These are phyloP conservation scores for Xerocomellus amylosporus DNA, from an alignment of 768 basidiomycete species.

Conservation along the genomic window DNA sequence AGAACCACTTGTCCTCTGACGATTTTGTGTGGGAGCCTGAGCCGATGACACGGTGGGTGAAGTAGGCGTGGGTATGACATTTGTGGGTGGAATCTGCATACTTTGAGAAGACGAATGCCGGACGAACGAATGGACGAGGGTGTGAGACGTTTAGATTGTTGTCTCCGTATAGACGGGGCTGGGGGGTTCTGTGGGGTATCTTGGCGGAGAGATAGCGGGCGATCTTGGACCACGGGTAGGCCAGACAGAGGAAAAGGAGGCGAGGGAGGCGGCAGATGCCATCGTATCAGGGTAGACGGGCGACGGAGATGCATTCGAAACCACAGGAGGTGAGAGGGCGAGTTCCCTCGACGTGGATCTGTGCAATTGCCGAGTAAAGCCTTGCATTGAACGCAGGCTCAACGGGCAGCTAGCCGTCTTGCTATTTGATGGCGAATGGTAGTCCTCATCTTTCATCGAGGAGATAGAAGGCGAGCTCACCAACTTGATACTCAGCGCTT, in stretches of 20 bases:
- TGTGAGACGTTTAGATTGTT: slow-evolving; percentile 73
- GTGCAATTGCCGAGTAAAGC: too few species aligned
- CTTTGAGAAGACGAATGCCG: slow-evolving; percentile 88
- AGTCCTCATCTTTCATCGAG: slow-evolving; percentile 47
- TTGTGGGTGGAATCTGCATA: slow-evolving; percentile 61
- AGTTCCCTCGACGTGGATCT: slow-evolving; percentile 71
- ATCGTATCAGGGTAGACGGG: slow-evolving; percentile 72
- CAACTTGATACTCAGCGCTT: slow-evolving; percentile 72
- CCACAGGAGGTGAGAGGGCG: slow-evolving; percentile 41
- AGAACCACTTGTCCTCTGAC: slow-evolving; percentile 44
- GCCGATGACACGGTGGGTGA: slow-evolving; percentile 55
- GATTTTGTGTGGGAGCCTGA: slow-evolving; percentile 40
- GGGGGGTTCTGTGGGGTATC: slow-evolving; percentile 63
- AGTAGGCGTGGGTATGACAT: slow-evolving; percentile 38
- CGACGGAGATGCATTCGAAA: slow-evolving; percentile 56
- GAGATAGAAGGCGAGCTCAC: slow-evolving; percentile 62
- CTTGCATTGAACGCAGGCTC: slow-evolving; percentile 65
- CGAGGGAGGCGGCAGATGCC: slow-evolving; percentile 70
- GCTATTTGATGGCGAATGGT: slow-evolving; percentile 26
- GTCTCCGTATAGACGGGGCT: slow-evolving; percentile 64
- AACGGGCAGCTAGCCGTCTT: slow-evolving; percentile 56
- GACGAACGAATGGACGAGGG: slow-evolving; percentile 93
- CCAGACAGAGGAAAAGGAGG: slow-evolving; percentile 70
- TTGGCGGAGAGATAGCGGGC: slow-evolving; percentile 43
- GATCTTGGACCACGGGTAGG: slow-evolving; percentile 55